phyloP scores from a whole-genome alignment of 163 green algal species.

The Scenedesmus sp. region DNA sequence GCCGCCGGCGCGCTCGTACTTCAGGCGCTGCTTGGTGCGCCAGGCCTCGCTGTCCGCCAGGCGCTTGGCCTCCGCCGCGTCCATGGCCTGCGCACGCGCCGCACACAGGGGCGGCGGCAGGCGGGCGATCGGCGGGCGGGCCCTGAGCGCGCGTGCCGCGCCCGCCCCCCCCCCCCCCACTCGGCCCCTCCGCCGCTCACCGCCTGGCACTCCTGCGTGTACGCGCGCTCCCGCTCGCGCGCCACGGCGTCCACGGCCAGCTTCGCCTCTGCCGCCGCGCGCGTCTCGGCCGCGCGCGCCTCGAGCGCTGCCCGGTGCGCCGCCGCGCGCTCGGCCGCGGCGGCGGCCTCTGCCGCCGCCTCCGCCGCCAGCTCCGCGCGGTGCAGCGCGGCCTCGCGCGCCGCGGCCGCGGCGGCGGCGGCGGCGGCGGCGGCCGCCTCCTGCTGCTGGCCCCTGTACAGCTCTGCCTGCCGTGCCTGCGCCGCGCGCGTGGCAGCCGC shows the following conservation, averaged over 20 bases:
- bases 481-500: background rate
- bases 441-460: slow-evolving; percentile 25
- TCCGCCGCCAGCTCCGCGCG: slow-evolving; percentile 12
- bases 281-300: background rate
- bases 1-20: slow-evolving; percentile 33
- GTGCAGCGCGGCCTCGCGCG: slow-evolving; percentile 10
- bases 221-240: slow-evolving; percentile 25
- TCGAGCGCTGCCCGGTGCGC: slow-evolving; percentile 8
- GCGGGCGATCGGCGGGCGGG: too few species aligned
- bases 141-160: too few species aligned
- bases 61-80: slow-evolving; percentile 32
- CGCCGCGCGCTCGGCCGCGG: background rate
- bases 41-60: slow-evolving; percentile 18
- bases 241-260: background rate
- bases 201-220: slow-evolving; percentile 41
- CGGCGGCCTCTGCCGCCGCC: slow-evolving; percentile 17
- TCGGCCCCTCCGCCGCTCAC: slow-evolving; percentile 6
- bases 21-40: slow-evolving; percentile 6
- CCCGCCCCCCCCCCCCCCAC: too few species aligned
- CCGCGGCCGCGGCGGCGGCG: background rate
- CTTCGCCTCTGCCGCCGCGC: slow-evolving; percentile 14
- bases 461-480: slow-evolving; percentile 22
- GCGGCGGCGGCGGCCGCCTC: background rate
- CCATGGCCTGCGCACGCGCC: slow-evolving; percentile 36
- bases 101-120: background rate